Base-by-base conservation (phyloP, 495 filamentous ascomycete genomes). In the Trichoderma orchidacearum region DNA sequence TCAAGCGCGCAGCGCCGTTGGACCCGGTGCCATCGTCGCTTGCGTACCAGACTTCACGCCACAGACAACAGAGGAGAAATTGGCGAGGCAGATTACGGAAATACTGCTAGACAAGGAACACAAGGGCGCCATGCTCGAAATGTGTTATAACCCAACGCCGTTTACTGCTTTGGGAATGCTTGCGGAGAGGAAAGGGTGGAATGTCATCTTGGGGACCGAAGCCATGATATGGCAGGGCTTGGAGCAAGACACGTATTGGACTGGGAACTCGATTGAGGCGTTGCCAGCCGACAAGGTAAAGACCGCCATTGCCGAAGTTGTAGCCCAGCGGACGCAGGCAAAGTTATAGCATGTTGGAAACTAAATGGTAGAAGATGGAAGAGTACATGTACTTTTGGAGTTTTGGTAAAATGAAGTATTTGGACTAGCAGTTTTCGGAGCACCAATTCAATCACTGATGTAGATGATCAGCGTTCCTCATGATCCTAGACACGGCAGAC, bases 211-310 rank as follows among this genome's bases (percentile, higher is more conserved):
- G 21, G 85, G 85, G 0, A 84, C 81, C 0, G 85, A 88, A 69
- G 82, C 85, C 1, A 68, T 90, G 70, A 83, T 87, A 64, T 87
- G 81, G 75, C 86, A 90, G 68, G 85, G 85, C 7, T 69, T 89
- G 55, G 85, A 87, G 62, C 84, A 88, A 66, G 77, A 81, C 51
- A 75, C 74, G 57, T 75, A 82, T 23, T 88, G 85, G 84, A 84
- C 79, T 30, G 75, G 77, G 3, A 66, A 69, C 55, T 70, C 77
- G 38, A 65, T 80, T 17, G 67, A 77, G 51, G 72, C 76, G 29
- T 71, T 83, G 38, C 81, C 82, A 6, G 72, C 81, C 28, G 63
- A 75, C 38, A 60, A 74, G 54, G 74, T 82, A 2, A 77, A 82
- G 63, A 69, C 75, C 29, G 59, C 72, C 13, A 77, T 84, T 58